Evolutionary conservation across 352 stramenopile species (phyloP).

Genomic region (Blastocystis sp.): DNA sequence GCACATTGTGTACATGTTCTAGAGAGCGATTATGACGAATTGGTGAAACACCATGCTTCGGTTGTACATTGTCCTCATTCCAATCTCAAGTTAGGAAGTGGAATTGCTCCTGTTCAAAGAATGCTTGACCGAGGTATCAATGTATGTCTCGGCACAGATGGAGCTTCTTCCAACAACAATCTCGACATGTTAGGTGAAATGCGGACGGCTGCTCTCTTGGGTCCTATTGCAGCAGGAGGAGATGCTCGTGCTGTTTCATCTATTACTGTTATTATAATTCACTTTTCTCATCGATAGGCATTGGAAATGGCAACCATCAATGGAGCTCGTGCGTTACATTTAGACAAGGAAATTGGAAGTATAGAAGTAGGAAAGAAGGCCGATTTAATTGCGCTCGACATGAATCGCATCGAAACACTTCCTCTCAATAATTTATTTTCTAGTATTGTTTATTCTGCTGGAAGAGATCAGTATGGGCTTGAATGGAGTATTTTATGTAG

Average conservation of each 20-base stretch:
- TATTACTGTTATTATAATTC: neutral
- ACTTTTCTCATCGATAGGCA: conserved; percentile 70
- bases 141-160: conserved; percentile 81
- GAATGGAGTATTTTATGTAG: conserved; percentile 68
- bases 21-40: conserved; percentile 76
- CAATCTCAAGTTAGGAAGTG: conserved; percentile 81
- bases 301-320: conserved; percentile 85
- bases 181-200: conserved; percentile 84
- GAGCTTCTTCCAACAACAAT: conserved; percentile 82
- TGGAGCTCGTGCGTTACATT: conserved; percentile 79
- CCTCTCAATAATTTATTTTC: conserved; percentile 82
- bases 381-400: conserved; percentile 79
- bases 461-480: conserved; percentile 74
- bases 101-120: conserved; percentile 77
- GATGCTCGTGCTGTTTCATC: conserved; percentile 73
- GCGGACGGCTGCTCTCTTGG: conserved; percentile 81
- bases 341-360: conserved; percentile 79
- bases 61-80: conserved; percentile 84
- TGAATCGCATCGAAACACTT: conserved; percentile 80
- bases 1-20: conserved; percentile 80
- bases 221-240: conserved; percentile 76
- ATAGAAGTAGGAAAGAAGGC: conserved; percentile 82
- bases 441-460: conserved; percentile 81
- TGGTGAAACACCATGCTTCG: conserved; percentile 74
- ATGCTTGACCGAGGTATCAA: conserved; percentile 79